phyloP scores from a whole-genome alignment of 257 asterid species.

The Gentiana dahurica region DNA sequence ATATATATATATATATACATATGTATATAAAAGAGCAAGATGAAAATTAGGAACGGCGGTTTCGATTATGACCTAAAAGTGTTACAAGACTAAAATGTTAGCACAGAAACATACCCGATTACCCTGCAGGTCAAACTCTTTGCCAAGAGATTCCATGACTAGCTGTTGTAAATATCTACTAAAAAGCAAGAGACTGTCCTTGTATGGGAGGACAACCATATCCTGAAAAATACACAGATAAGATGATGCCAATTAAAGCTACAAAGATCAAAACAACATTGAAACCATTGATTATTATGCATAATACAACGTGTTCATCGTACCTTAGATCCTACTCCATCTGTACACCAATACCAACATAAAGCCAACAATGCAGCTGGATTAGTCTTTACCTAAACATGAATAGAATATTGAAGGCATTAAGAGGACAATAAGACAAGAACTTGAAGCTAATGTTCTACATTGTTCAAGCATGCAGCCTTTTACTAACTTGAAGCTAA shows the following conservation, averaged over 20 bases:
- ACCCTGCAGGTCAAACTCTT: conserved; percentile 95
- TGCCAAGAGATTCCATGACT: conserved; percentile 99
- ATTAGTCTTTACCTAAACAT: conserved; percentile 62
- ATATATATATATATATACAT: neutral
- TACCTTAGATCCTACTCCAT: conserved; percentile 95
- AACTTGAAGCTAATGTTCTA: neutral
- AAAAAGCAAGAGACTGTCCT: conserved; percentile 87
- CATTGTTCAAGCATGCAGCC: neutral
- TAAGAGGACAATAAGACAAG: neutral
- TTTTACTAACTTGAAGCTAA: neutral
- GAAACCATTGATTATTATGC: neutral
- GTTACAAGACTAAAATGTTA: neutral
- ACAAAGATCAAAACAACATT: neutral
- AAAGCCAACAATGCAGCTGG: conserved; percentile 94
- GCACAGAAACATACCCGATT: conserved; percentile 50
- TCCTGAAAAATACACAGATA: conserved; percentile 47
- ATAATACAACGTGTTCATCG: conserved; percentile 15
- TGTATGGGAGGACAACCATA: conserved; percentile 99
- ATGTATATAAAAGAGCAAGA: neutral
- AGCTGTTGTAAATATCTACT: conserved; percentile 96
- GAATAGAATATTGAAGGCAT: conserved; percentile 7
- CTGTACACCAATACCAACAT: conserved; percentile 97
- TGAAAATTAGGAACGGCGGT: neutral
- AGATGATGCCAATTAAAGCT: conserved; percentile 3
- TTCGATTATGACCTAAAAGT: neutral